Evolutionary conservation across 2,329 filamentous ascomycete genomes (phyloP).

Genomic region (Penicillium crustosum): DNA sequence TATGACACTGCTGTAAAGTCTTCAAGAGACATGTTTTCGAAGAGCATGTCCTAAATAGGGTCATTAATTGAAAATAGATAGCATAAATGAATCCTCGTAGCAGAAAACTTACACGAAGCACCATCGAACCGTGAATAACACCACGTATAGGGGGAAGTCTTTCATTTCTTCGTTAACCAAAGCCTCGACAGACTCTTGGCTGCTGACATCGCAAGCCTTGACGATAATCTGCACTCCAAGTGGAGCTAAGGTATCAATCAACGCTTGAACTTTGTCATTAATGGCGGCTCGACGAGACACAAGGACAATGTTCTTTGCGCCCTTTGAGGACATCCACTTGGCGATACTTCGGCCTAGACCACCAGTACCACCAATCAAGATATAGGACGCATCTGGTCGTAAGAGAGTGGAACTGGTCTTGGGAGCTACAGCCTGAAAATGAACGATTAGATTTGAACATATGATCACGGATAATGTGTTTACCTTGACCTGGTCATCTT

Average conservation of each 20-base stretch:
- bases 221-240: constrained; percentile 22
- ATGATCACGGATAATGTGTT: neutral
- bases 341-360: constrained; percentile 58
- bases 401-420: constrained; percentile 38
- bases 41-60: constrained; percentile 26
- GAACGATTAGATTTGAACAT: neutral
- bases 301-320: constrained; percentile 55
- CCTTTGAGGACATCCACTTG: constrained; percentile 51
- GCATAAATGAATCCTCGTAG: neutral
- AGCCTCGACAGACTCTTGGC: constrained; percentile 30
- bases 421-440: constrained; percentile 16
- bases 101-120: constrained; percentile 33
- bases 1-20: constrained; percentile 22
- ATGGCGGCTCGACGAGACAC: constrained; percentile 49
- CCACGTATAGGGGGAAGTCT: constrained; percentile 42
- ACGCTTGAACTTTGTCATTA: constrained; percentile 18
- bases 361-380: constrained; percentile 58
- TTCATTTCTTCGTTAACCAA: constrained; percentile 23
- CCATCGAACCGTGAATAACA: constrained; percentile 50
- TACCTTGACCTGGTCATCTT: constrained; percentile 26
- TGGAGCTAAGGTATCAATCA: constrained; percentile 19
- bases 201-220: constrained; percentile 38
- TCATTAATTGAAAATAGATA: constrained; percentile 5
- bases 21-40: constrained; percentile 33
- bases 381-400: constrained; percentile 41